Conservation (phyloP, 2,329 filamentous ascomycete species). For the Cercospora sp. region DNA sequence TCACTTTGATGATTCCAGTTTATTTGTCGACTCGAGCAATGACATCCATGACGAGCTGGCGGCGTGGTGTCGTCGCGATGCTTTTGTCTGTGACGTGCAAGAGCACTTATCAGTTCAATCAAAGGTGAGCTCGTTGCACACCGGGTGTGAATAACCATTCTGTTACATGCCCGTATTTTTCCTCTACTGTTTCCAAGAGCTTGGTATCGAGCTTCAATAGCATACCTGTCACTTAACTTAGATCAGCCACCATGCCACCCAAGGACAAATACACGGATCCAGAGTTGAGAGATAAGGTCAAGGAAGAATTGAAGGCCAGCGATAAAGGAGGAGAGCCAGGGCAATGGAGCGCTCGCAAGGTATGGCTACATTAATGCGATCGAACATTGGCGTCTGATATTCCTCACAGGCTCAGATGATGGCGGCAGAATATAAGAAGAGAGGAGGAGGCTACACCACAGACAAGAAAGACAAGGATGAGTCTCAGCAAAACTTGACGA, state of each 20-base stretch:
- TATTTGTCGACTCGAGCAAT: not conserved
- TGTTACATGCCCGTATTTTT: no score
- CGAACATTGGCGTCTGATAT: not conserved
- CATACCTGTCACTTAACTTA: not conserved
- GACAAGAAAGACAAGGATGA: constrained; percentile 48
- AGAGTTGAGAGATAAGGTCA: constrained; percentile 49
- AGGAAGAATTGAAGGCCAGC: constrained; percentile 48
- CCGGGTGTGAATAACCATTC: no score
- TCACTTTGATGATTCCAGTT: constrained; percentile 12
- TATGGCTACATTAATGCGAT: not conserved
- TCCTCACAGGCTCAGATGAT: constrained; percentile 47
- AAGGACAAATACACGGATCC: constrained; percentile 53
- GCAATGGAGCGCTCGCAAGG: constrained; percentile 54
- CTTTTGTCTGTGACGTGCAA: not conserved
- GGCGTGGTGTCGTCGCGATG: constrained; percentile 2
- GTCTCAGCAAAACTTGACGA: constrained; percentile 47
- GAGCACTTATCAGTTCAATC: not conserved
- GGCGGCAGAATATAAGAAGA: constrained; percentile 51
- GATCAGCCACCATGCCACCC: constrained; percentile 42
- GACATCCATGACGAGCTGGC: constrained; percentile 23
- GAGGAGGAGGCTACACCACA: constrained; percentile 50
- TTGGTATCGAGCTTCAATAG: not conserved
- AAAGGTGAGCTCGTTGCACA: not conserved
- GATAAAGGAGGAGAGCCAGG: constrained; percentile 53
- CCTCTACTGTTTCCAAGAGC: not conserved